phyloP scores from a whole-genome alignment of 768 basidiomycete species.

The Boletus speciosus region DNA sequence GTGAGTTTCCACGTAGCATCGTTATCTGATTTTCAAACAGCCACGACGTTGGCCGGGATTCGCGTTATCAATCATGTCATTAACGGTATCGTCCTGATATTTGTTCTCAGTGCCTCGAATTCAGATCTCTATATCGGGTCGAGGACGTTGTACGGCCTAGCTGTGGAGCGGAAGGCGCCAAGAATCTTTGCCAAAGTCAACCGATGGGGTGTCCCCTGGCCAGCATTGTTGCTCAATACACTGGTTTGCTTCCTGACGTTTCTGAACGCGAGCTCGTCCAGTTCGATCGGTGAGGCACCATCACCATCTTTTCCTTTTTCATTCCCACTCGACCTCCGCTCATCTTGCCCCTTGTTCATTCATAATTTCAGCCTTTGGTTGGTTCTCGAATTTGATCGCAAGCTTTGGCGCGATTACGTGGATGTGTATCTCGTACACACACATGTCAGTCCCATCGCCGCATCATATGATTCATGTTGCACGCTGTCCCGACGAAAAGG shows the following conservation, averaged over 20 bases:
- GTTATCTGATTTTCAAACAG: conserved; percentile 20
- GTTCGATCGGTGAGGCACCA: conserved; percentile 42
- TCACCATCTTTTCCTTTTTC: conserved; percentile 11
- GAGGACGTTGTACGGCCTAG: conserved; percentile 46
- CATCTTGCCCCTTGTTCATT: conserved; percentile 2
- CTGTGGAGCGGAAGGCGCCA: conserved; percentile 46
- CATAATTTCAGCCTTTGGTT: conserved; percentile 18
- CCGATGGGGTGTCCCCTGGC: conserved; percentile 30
- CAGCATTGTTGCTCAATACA: conserved; percentile 51
- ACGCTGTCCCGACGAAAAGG: conserved; percentile 1
- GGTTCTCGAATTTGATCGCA: conserved; percentile 30
- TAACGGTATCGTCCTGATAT: conserved; percentile 42
- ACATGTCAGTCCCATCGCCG: conserved; percentile 16
- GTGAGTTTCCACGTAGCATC: conserved; percentile 7
- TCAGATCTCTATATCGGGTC: conserved; percentile 57
- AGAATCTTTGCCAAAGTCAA: conserved; percentile 37
- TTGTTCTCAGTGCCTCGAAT: conserved; percentile 47
- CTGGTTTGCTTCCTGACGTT: conserved; percentile 56
- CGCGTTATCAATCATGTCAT: conserved; percentile 42
- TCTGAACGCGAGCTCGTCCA: conserved; percentile 50
- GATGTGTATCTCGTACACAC: conserved; percentile 30
- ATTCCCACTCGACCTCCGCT: conserved; percentile 25
- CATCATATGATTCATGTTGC: conserved; percentile 1
- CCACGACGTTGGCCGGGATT: conserved; percentile 43
- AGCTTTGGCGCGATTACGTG: conserved; percentile 35